Conservation (phyloP, 768 basidiomycete species). For the Mycena vulgaris region DNA sequence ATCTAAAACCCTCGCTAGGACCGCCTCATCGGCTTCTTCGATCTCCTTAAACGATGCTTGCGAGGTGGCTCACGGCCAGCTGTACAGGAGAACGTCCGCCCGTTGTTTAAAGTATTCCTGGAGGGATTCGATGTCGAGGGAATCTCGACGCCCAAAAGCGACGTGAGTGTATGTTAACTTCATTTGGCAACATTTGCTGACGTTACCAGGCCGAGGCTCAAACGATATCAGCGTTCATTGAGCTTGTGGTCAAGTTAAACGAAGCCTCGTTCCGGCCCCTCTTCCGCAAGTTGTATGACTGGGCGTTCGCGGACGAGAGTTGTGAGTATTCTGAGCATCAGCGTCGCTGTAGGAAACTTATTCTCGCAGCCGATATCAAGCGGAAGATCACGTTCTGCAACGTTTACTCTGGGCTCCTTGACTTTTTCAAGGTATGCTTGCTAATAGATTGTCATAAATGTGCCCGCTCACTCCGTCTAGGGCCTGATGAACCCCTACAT, state of each 20-base stretch:
- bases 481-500: slow-evolving; percentile 94
- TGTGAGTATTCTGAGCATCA: slow-evolving; percentile 53
- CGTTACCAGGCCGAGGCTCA: slow-evolving; percentile 63
- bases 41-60: slow-evolving; percentile 75
- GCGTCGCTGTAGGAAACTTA: slow-evolving; percentile 4
- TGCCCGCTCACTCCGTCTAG: slow-evolving; percentile 53
- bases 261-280: slow-evolving; percentile 93
- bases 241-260: slow-evolving; percentile 93
- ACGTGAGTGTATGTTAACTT: slow-evolving; percentile 44
- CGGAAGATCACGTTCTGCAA: slow-evolving; percentile 83
- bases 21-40: slow-evolving; percentile 71
- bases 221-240: slow-evolving; percentile 83
- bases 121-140: slow-evolving; percentile 77
- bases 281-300: slow-evolving; percentile 93
- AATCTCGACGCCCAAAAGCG: slow-evolving; percentile 41
- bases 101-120: slow-evolving; percentile 84
- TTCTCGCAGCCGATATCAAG: slow-evolving; percentile 50
- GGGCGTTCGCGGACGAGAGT: slow-evolving; percentile 82
- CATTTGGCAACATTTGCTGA: background rate
- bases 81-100: slow-evolving; percentile 76
- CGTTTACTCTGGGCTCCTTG: slow-evolving; percentile 80
- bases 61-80: slow-evolving; percentile 75
- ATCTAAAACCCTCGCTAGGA: slow-evolving; percentile 32
- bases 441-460: background rate
- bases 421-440: slow-evolving; percentile 86